phyloP scores from a whole-genome alignment of 345 rosid genomes.

The Adansonia digitata region DNA sequence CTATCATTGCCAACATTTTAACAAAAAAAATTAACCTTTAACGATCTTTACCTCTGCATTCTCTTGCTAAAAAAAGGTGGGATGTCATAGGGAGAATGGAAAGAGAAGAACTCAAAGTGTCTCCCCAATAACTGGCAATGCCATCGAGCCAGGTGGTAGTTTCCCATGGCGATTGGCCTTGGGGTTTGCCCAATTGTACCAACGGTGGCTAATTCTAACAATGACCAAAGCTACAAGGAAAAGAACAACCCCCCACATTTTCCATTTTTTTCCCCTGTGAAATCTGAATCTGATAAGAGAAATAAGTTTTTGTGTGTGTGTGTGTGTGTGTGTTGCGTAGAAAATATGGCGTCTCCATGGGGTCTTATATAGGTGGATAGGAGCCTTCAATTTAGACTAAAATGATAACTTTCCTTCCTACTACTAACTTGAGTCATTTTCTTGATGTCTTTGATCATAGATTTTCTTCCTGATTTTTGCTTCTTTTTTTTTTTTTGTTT shows the following conservation, averaged over 20 bases:
- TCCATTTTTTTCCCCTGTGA: not conserved
- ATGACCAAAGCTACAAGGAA: not conserved
- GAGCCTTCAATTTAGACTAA: no score
- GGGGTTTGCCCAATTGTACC: not conserved
- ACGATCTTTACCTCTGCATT: not conserved
- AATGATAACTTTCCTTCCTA: no score
- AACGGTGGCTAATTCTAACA: constrained; percentile 4
- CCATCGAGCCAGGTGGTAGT: constrained; percentile 10
- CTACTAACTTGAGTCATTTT: no score
- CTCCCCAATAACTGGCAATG: constrained; percentile 26
- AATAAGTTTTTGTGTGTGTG: no score
- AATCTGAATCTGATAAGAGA: not conserved
- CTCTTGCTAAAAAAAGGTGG: not conserved
- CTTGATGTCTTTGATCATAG: no score
- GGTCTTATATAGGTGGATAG: not conserved
- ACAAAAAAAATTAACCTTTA: no score
- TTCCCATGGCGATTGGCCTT: not conserved
- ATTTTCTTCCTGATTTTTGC: no score
- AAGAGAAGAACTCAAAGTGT: not conserved
- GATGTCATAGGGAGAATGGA: not conserved
- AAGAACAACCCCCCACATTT: not conserved
- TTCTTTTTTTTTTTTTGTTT: no score
- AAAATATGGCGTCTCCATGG: not conserved
- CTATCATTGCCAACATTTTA: no score
- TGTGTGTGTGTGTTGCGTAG: no score